Conservation (phyloP, 2,329 filamentous ascomycete species). For the Neopestalotiopsis clavispora region DNA sequence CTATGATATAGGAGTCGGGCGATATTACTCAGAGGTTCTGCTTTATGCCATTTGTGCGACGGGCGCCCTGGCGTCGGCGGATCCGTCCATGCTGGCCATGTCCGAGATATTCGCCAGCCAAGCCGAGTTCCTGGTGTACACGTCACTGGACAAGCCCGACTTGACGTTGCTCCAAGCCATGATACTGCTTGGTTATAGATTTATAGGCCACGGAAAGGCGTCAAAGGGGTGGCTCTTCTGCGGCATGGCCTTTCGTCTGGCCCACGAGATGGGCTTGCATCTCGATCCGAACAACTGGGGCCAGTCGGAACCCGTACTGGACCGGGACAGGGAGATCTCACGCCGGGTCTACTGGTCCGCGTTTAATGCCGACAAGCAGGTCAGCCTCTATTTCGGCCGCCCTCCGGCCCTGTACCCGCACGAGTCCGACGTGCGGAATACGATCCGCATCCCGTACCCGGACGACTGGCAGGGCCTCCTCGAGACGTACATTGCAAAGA, state of each 20-base stretch:
- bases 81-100: conserved; percentile 38
- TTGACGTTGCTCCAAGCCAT: conserved; percentile 52
- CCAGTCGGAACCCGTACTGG: conserved; percentile 42
- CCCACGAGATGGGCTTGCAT: conserved; percentile 58
- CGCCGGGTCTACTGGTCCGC: conserved; percentile 56
- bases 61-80: conserved; percentile 51
- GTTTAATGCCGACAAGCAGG: conserved; percentile 55
- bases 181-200: conserved; percentile 49
- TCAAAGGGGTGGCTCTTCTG: conserved; percentile 58
- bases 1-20: conserved; percentile 50
- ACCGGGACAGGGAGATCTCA: conserved; percentile 53
- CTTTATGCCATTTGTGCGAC: conserved; percentile 54
- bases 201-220: conserved; percentile 51
- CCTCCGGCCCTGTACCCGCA: conserved; percentile 54
- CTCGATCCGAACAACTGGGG: conserved; percentile 56
- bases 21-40: conserved; percentile 55
- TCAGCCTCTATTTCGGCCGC: conserved; percentile 56
- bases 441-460: conserved; percentile 53
- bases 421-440: conserved; percentile 54
- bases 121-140: conserved; percentile 49
- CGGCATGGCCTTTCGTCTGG: conserved; percentile 56
- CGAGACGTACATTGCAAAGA: conserved; percentile 51
- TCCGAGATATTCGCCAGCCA: conserved; percentile 50
- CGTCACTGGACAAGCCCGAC: conserved; percentile 49
- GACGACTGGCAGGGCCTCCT: conserved; percentile 52